Percentiles rank a stretch among this genome's conserved stretches.
These are phyloP conservation scores for Citrus australasica DNA, from an alignment of 345 rosid species.

Conservation along the genomic window DNA sequence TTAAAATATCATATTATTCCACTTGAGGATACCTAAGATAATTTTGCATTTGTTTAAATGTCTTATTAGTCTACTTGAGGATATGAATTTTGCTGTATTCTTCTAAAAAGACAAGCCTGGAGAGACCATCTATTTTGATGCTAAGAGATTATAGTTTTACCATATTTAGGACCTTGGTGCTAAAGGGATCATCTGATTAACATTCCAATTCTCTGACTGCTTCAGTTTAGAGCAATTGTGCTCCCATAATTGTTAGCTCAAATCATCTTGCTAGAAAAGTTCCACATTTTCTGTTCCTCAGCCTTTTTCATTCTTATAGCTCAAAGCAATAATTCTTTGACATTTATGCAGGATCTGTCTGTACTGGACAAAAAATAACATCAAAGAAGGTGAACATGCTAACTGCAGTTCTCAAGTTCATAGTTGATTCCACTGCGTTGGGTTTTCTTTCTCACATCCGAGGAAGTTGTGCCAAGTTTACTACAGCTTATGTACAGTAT, in stretches of 20 bases:
- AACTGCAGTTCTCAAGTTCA: constrained; percentile 65
- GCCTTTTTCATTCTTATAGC: not conserved
- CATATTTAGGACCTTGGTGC: not conserved
- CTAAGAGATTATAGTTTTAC: not conserved
- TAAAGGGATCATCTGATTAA: not conserved
- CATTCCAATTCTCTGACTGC: not conserved
- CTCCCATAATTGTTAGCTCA: not conserved
- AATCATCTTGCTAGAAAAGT: not conserved
- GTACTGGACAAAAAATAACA: constrained; percentile 28
- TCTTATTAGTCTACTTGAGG: not conserved
- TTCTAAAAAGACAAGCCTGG: not conserved
- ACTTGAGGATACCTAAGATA: not conserved
- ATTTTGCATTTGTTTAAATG: not conserved
- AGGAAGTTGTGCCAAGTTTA: constrained; percentile 48
- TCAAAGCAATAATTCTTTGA: constrained; percentile 4
- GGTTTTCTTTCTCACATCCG: constrained; percentile 41
- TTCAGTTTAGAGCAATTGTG: not conserved
- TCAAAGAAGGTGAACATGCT: constrained; percentile 53
- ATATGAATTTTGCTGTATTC: not conserved
- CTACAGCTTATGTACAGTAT: constrained; percentile 49
- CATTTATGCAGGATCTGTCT: constrained; percentile 35
- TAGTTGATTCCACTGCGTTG: constrained; percentile 56
- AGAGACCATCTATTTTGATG: not conserved
- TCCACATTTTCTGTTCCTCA: not conserved
- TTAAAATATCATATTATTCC: not conserved